Evolutionary conservation across 2,329 filamentous ascomycete species (phyloP), one percentile per base, ranked within the genome.

Genomic region (Sporothrix sp.): DNA sequence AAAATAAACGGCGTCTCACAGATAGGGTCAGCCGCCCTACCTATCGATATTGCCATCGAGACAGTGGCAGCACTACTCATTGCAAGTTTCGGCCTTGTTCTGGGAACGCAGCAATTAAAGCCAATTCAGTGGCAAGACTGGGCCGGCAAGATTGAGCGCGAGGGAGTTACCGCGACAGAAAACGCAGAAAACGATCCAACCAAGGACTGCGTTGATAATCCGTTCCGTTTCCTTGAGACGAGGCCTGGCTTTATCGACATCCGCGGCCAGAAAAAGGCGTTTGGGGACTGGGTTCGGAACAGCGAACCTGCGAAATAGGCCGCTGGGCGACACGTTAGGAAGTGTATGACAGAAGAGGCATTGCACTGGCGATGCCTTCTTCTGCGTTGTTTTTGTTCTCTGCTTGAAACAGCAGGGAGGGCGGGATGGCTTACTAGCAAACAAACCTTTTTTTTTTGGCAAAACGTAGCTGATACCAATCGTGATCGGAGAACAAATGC

Each of bases 161-260:
- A 93, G 68, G 85, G 85, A 58, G 66, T 75, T 61, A 69, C 75
- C 54, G 74, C 78, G 27, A 79, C 82, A 60, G 66, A 73, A 54
- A 68, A 74, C 58, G 71, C 69, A 58, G 69, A 73, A 53, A 82
- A 45, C 4, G 76, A 85, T 61, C 79, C 84, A 32, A 81, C 87
- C 61, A 82, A 79, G 64, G 79, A 82, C 54, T 84, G 75, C 56
- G 69, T 78, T 11, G 84, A 85, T 14, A 95, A 94, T 63, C 88
- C 90, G 6, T 97, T 90, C 65, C 74, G 72, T 45, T 74, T 79
- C 40, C 66, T 96, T 54, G 91, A 97, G 68, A 83, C 86, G 53
- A 73, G 93, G 58, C 80, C 82, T 42, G 84, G 87, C 1, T 98
- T 97, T 61, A 77, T 88, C 69, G 87, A 98, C 69, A 87, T 97